A percentile compares a stretch with the other conserved stretches of the same genome.
Evolutionary conservation across 1,284 basidiomycete species (phyloP).

Genomic region (Cerrena zonata): DNA sequence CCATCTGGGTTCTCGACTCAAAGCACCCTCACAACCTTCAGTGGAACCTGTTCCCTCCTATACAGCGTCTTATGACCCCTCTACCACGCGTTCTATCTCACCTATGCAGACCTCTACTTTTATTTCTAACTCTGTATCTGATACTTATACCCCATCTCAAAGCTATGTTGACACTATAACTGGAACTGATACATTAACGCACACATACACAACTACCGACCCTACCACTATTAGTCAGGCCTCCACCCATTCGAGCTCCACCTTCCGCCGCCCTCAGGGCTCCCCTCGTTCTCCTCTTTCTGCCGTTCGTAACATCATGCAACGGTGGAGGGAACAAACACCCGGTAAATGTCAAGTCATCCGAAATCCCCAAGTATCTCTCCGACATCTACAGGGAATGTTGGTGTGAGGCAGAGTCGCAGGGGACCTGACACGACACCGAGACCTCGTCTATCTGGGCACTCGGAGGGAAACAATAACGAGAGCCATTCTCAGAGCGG

Average conservation of each 20-base stretch:
- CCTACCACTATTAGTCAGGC: conserved; percentile 12
- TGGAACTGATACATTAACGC: conserved; percentile 15
- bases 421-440: not conserved
- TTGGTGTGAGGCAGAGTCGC: conserved; percentile 14
- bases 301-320: conserved; percentile 73
- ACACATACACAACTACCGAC: conserved; percentile 20
- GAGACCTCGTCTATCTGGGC: conserved; percentile 8
- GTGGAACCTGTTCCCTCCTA: too few relatives aligned
- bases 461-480: conserved; percentile 8
- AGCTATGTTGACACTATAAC: conserved; percentile 17
- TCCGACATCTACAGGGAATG: conserved; percentile 38
- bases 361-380: conserved; percentile 29
- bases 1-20: not conserved
- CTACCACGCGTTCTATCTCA: conserved; percentile 30
- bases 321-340: conserved; percentile 70
- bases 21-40: conserved; percentile 19
- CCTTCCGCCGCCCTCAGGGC: conserved; percentile 49
- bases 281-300: conserved; percentile 64
- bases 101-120: conserved; percentile 21
- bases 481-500: conserved; percentile 18
- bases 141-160: conserved; percentile 23
- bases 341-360: conserved; percentile 33
- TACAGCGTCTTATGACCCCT: conserved; percentile 23
- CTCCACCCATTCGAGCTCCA: conserved; percentile 23
- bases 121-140: conserved; percentile 20